A percentile compares a stretch with the other conserved stretches of the same genome.
Evolutionary conservation across 2,329 filamentous ascomycete species (phyloP).

Genomic region (Trichophyton mentagrophytes): DNA sequence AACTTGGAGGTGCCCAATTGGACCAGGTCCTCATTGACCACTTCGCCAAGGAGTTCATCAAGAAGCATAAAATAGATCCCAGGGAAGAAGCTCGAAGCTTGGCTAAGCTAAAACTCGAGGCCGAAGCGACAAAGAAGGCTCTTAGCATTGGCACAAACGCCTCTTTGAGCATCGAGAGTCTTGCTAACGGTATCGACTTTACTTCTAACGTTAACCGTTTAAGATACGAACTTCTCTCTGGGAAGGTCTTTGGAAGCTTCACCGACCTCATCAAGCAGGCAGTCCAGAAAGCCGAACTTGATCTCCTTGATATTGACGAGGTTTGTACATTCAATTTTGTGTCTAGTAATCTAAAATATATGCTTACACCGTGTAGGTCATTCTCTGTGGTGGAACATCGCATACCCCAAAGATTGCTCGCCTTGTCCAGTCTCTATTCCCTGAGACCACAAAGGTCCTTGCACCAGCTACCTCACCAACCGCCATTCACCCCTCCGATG

Average conservation of each 20-base stretch:
- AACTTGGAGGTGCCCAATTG: conserved; percentile 71
- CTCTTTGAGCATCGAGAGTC: conserved; percentile 81
- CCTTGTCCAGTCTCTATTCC: conserved; percentile 69
- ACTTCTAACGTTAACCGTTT: conserved; percentile 82
- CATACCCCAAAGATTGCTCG: conserved; percentile 88
- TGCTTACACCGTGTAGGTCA: conserved; percentile 41
- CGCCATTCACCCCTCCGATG: conserved; percentile 87
- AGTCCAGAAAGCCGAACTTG: conserved; percentile 82
- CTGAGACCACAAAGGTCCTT: conserved; percentile 61
- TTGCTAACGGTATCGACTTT: conserved; percentile 83
- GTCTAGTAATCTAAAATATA: not conserved
- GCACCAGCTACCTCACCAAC: conserved; percentile 65
- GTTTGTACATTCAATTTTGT: conserved; percentile 18
- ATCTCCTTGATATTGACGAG: conserved; percentile 86
- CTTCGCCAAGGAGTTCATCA: conserved; percentile 97
- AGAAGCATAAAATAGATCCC: conserved; percentile 88
- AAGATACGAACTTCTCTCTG: conserved; percentile 77
- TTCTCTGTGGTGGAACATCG: conserved; percentile 80
- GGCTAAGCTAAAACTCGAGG: conserved; percentile 84
- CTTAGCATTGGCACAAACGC: conserved; percentile 80
- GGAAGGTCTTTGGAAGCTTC: conserved; percentile 80
- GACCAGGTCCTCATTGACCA: conserved; percentile 89
- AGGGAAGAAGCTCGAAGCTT: conserved; percentile 66
- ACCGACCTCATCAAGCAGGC: conserved; percentile 71
- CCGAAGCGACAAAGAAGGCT: conserved; percentile 83